Evolutionary conservation across 2,329 filamentous ascomycete species (phyloP), one percentile per base, ranked within the genome.

Genomic region (Emergomyces orientalis): DNA sequence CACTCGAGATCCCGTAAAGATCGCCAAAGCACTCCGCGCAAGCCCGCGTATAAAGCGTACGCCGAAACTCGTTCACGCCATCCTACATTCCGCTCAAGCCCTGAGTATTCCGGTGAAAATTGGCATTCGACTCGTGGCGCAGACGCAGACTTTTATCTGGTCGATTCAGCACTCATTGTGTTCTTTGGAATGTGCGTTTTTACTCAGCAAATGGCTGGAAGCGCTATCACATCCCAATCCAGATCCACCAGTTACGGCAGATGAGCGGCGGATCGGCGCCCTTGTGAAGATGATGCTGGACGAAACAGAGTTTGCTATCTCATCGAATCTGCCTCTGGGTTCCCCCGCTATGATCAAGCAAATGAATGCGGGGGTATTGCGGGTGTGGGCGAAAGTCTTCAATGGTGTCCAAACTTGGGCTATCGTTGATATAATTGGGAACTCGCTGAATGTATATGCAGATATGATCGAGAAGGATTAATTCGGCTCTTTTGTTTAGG

Each of bases 41-140:
- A 82, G 82, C 27, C 83, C 84, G 43, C 17, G 41, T 8, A 1
- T 87, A 27, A 77, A 82, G 19, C 80, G 86, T 47, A 85, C 81
- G 45, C 74, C 80, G 9, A 82, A 82, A 54, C 79, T 88, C 25
- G 82, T 83, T 43, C 77, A 85, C 59, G 86, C 86, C 0, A 82
- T 88, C 0, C 79, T 87, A 37, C 86, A 89, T 69, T 85, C 85
- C 1, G 84, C 87, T 37, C 86, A 88, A 69, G 86, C 86, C 0
- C 74, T 89, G 37, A 86, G 85, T 3, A 85, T 87, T n/a, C 70
- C 70, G 2, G 64, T 68, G 22, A 72, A 68, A 67, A 75, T 76
- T 59, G 75, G 75, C 13, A 74, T 76, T 63, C 67, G 73, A n/a
- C 68, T 76, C 1, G 73, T 77, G 0, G 74, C 75, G 11, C 74